Base-by-base conservation (phyloP, 2,329 filamentous ascomycete species). In the Colletotrichum sublineola region DNA sequence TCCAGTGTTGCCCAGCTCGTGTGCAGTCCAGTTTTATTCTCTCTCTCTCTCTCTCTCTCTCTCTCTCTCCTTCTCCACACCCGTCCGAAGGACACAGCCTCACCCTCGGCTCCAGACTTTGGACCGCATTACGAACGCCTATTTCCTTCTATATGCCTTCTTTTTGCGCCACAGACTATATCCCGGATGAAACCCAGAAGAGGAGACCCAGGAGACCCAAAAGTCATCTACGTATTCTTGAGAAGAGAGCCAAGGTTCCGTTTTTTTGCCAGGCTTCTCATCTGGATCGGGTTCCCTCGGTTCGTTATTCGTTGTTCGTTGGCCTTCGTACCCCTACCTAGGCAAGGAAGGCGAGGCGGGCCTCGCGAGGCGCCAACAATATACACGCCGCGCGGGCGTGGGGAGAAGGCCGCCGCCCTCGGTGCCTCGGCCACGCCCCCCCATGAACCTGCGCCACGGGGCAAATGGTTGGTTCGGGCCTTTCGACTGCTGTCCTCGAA, bases 61-160 rank as follows among this genome's bases (percentile, higher is more conserved):
- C 42, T 7, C 42, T 11, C 42, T 20, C 42, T 20, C 42, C 42
- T 36, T 36, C 33, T 15, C 42, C 42, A 44, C 42, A 40, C 42
- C 64, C 58, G 31, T 62, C 58, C 42, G 44, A 62, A 62, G 44
- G 40, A 40, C 55, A 60, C 64, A 61, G 64, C 64, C 55, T 58
- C 64, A 50, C 55, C n/a, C 18, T 53, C 5, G 24, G 36, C n/a
- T 62, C 63, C 48, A 48, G 42, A 50, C 63, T 55, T 20, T 66
- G 29, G n/a, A 14, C 8, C 44, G 58, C 29, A 62, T 62, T 48
- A 62, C 58, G 58, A 62, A 48, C 31, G 29, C 33, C 31, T 31
- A 33, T 36, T 33, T 55, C 52, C 31, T 12, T 2, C 12, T 9
- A 18, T 31, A 31, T 20, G 29, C 52, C 42, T 44, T 7, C 42